Evolutionary conservation across 192 early-diverging fungal genomes (phyloP), one percentile per base, ranked within the genome.

Genomic region (Dimargaris xerosporica): DNA sequence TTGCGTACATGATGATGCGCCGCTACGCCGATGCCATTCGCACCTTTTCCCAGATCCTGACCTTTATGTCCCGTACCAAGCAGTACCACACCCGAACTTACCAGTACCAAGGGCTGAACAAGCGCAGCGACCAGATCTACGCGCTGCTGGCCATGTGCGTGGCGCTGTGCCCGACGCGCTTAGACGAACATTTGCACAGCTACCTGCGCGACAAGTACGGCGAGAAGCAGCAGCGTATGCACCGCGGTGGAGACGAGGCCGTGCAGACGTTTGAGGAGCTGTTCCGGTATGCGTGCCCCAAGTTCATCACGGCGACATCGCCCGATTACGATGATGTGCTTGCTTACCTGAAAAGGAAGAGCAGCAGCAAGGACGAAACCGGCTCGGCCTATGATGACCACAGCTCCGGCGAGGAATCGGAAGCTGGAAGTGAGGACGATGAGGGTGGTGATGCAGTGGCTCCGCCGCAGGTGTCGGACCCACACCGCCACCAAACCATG

Each of bases 1-100:
- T 98, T 70, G 82, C 91, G 39, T 98, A 95, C 79, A 84, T 94
- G 88, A 98, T 98, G 94, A 90, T 95, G 91, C 78, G 91, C 51
- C 80, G 94, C 65, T 98, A 94, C 68, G 82, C 91, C 44, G 94
- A 98, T 68, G 94, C 94, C 54, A 91, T 93, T 76, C 87, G 85
- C 68, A 83, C 88, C 10, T 92, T 94, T 75, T 84, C 85, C 23
- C 89, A 91, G 68, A 88, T 97, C 67, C 79, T 94, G 60, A 80
- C 85, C 21, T 94, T 91, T 71, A 87, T 97, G 52, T 79, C 86
- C 61, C 80, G 92, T 60, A 94, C 91, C 30, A 90, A 87, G 80
- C 91, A 94, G 73, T 97, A 93, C 79, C 91, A 97, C 72, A 84
- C 88, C 63, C 78, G 88, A 44, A 87, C 89, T 50, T 90, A 90